These are phyloP conservation scores for Flaveria linearis DNA, from an alignment of 129 eudicot species.

Conservation along the genomic window DNA sequence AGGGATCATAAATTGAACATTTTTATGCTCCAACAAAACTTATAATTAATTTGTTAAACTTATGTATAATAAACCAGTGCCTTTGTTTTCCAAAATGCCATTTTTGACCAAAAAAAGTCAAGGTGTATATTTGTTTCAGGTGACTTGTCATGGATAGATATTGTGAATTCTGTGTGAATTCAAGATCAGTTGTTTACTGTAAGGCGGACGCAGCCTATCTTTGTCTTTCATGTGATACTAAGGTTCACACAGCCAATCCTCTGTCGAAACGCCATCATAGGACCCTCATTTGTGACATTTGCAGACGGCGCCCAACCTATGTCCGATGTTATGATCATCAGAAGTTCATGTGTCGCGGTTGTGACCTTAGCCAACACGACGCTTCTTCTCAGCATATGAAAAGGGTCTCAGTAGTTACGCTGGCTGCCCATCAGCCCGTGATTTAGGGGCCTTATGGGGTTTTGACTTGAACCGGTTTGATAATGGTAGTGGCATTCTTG, in stretches of 20 bases:
- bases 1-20: neutral
- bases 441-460: slow-evolving; percentile 76
- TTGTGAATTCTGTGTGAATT: slow-evolving; percentile 73
- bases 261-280: slow-evolving; percentile 68
- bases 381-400: slow-evolving; percentile 52
- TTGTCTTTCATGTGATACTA: slow-evolving; percentile 81
- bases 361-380: slow-evolving; percentile 57
- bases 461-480: slow-evolving; percentile 38
- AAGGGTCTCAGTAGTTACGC: slow-evolving; percentile 49
- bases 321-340: slow-evolving; percentile 59
- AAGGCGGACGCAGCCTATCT: slow-evolving; percentile 81
- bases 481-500: slow-evolving; percentile 24
- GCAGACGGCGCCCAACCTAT: slow-evolving; percentile 51
- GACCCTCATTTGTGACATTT: slow-evolving; percentile 69
- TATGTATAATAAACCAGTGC: neutral
- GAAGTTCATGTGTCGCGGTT: slow-evolving; percentile 68
- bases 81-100: slow-evolving; percentile 1
- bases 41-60: neutral
- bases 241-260: slow-evolving; percentile 86
- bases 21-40: neutral
- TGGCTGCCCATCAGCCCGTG: slow-evolving; percentile 75
- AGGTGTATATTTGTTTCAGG: slow-evolving; percentile 40
- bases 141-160: slow-evolving; percentile 56
- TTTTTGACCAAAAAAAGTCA: slow-evolving; percentile 22
- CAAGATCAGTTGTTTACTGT: slow-evolving; percentile 71